Conservation (phyloP, 768 basidiomycete species). For the Fomitopsis pulvina region DNA sequence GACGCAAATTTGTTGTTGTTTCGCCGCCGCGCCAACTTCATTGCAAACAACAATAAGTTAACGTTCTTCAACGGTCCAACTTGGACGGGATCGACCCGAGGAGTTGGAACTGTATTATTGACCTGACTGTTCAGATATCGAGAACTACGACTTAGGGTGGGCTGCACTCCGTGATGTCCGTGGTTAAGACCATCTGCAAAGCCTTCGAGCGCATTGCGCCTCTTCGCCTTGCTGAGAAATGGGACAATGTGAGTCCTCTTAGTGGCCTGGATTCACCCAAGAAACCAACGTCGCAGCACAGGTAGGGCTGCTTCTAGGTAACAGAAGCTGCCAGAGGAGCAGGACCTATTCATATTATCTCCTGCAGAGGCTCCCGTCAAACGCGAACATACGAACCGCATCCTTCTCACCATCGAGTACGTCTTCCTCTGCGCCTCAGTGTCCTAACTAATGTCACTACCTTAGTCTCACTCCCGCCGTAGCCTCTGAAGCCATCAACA, state of each 20-base stretch:
- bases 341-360: neutral
- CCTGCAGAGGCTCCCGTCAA: slow-evolving; percentile 28
- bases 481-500: slow-evolving; percentile 56
- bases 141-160: too few relatives aligned
- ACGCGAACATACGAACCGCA: slow-evolving; percentile 22
- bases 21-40: too few relatives aligned
- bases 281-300: too few relatives aligned
- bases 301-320: slow-evolving; percentile 28
- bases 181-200: slow-evolving; percentile 48
- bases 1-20: too few relatives aligned
- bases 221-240: slow-evolving; percentile 75
- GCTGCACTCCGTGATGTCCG: too few relatives aligned
- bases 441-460: neutral
- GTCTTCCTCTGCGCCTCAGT: slow-evolving; percentile 4
- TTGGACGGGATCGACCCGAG: too few relatives aligned
- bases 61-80: too few relatives aligned
- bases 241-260: slow-evolving; percentile 79
- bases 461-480: slow-evolving; percentile 69
- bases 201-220: slow-evolving; percentile 87
- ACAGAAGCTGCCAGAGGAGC: neutral
- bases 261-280: too few relatives aligned
- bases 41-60: too few relatives aligned
- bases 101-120: too few relatives aligned
- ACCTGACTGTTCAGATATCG: too few relatives aligned
- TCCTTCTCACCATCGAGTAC: slow-evolving; percentile 40